Conservation (phyloP, 805 yeast species). For the Zygosaccharomyces rouxii region DNA sequence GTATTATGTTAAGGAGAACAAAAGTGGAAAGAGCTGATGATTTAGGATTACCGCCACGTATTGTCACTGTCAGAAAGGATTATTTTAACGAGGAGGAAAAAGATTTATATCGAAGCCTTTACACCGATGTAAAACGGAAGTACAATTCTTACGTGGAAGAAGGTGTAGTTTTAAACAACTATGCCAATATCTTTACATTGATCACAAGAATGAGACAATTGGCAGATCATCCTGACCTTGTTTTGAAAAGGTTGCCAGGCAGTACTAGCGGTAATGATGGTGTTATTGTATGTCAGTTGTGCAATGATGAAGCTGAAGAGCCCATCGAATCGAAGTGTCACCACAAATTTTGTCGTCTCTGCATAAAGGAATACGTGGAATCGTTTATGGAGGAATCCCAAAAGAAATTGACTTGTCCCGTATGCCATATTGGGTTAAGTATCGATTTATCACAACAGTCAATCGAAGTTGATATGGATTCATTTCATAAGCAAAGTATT, state of each 20-base stretch:
- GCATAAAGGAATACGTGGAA: slow-evolving; percentile 86
- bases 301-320: slow-evolving; percentile 98
- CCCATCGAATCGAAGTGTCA: slow-evolving; percentile 93
- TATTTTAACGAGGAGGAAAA: slow-evolving; percentile 91
- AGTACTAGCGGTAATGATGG: slow-evolving; percentile 38
- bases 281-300: slow-evolving; percentile 76
- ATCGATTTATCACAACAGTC: slow-evolving; percentile 89
- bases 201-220: slow-evolving; percentile 97
- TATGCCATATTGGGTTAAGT: slow-evolving; percentile 88
- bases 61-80: slow-evolving; percentile 84
- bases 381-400: slow-evolving; percentile 58
- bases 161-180: slow-evolving; percentile 93
- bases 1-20: slow-evolving; percentile 89
- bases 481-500: slow-evolving; percentile 58
- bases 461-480: slow-evolving; percentile 53
- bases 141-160: slow-evolving; percentile 91
- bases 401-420: slow-evolving; percentile 77
- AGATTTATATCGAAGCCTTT: slow-evolving; percentile 83
- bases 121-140: slow-evolving; percentile 79
- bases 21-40: slow-evolving; percentile 97
- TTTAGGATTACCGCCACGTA: slow-evolving; percentile 92
- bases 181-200: slow-evolving; percentile 93
- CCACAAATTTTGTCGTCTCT: slow-evolving; percentile 88
- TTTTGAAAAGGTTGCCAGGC: slow-evolving; percentile 60
- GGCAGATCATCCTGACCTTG: slow-evolving; percentile 97